Base-by-base conservation (phyloP, 2,329 filamentous ascomycete genomes). In the Pseudophaeomoniella oleicola region DNA sequence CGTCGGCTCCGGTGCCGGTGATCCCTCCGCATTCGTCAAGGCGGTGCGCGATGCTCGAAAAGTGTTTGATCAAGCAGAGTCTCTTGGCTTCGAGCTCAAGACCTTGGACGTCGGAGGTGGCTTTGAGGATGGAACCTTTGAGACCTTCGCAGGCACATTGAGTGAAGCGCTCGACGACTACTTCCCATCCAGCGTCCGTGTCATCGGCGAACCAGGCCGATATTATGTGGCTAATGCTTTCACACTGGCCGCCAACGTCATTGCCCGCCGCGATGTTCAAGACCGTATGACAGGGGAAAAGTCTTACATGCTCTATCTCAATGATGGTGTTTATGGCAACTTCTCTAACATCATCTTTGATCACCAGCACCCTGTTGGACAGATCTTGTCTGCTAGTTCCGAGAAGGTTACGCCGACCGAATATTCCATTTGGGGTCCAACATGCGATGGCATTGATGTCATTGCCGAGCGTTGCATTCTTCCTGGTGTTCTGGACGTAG, bases 321-420 rank as follows among this genome's bases (percentile, higher is more conserved):
- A 98, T 56, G 90, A 98, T 49, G 90, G 90, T 17, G 80, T 96
- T 37, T 98, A 98, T 54, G 90, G 90, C 52, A 96, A 96, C 66
- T 96, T 98, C 56, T 93, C 85, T 46, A 92, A 86, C 74, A 96
- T 96, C 70, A 94, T 96, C 68, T 98, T 94, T 57, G 90, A 96
- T 54, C 90, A 96, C 61, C 90, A 98, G 69, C 74, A 92, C 51
- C 90, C 90, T 1, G 63, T 81, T 32, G 84, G 88, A 38, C 83
- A 81, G 60, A 72, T 96, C 40, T 68, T 98, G 37, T 69, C 43
- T 63, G 66, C 41, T 70, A 72, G 43, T 54, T 75, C 52, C 78
- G 78, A 55, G 62, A 78, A 59, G 63, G 67, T 43, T 39, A 63
- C 45, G 51, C 62, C 49, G 64, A 71, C 78, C 44, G 81, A 92